Conservation (phyloP, 495 filamentous ascomycete species). For the Neurospora sp. region DNA sequence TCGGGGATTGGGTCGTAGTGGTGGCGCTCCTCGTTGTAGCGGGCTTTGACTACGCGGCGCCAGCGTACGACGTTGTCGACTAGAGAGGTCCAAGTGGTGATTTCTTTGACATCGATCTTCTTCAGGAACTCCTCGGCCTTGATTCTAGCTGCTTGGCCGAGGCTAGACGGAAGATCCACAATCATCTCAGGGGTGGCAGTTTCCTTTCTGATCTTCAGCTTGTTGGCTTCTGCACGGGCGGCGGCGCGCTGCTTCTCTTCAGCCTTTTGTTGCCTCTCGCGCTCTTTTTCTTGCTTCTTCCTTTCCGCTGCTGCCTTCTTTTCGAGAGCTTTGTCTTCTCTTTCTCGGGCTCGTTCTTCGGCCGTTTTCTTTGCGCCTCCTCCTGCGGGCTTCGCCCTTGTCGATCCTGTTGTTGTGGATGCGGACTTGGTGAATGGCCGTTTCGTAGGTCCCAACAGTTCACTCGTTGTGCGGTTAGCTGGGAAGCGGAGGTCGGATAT, state of each 20-base stretch:
- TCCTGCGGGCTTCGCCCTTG: neutral
- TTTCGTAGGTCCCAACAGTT: neutral
- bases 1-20: constrained; percentile 57
- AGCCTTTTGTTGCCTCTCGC: constrained; percentile 48
- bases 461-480: neutral
- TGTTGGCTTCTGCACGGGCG: constrained; percentile 67
- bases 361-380: constrained; percentile 18
- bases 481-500: constrained; percentile 19
- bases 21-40: constrained; percentile 49
- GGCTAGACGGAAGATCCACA: constrained; percentile 53
- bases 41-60: constrained; percentile 57
- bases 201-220: constrained; percentile 65
- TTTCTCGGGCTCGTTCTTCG: constrained; percentile 25
- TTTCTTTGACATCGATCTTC: constrained; percentile 23
- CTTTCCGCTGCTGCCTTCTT: constrained; percentile 22
- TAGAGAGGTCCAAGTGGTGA: constrained; percentile 34
- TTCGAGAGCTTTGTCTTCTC: constrained; percentile 26
- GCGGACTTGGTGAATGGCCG: neutral
- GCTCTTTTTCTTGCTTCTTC: constrained; percentile 39
- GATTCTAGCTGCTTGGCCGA: constrained; percentile 45
- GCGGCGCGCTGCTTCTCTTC: constrained; percentile 55
- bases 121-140: constrained; percentile 46
- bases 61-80: constrained; percentile 58
- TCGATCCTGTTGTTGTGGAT: constrained; percentile 5
- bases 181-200: constrained; percentile 73